Base-by-base conservation (phyloP, 2,329 filamentous ascomycete genomes). In the Fusarium pseudocircinatum region DNA sequence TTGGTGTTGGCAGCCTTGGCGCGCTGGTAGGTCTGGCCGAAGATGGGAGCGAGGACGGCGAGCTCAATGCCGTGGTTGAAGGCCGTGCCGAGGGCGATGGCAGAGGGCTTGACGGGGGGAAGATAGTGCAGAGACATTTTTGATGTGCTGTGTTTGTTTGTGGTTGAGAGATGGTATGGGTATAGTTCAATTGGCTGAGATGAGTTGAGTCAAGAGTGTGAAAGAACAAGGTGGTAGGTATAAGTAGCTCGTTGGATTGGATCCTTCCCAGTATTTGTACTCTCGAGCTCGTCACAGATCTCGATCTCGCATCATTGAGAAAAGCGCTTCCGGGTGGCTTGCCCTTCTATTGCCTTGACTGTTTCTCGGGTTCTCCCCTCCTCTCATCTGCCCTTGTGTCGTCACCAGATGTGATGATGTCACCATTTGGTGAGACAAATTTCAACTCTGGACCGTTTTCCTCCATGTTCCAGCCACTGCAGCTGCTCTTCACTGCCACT, bases 21-120 rank as follows among this genome's bases (percentile, higher is more conserved):
- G 78, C 94, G 93, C 86, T 95, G 92, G 90, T 97, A 98, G 81
- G 94, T 96, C 81, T 97, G 92, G 81, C 96, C 96, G 83, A 98
- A 97, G 84, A 98, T 86, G 73, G 96, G 96, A 68, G 91, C 89
- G 72, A 98, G 90, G 78, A 98, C 91, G 73, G 94, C 95, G 74
- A 96, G 91, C 81, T 96, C 96, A 79, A 94, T 89, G 79, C 92
- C 92, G 86, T 99, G 96, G 89, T 93, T 98, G 91, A 98, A 99
- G 84, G 95, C 86, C 73, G 95, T 96, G 85, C 96, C 96, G 81
- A 98, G 91, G 81, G 96, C 96, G 82, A 99, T 97, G 80, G 96
- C 96, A 81, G 95, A 98, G 78, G 96, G 96, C 92, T 98, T 98
- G 82, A 99, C 96, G 77, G 95, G 82, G 74, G 89, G 89, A 39